Base-by-base conservation (phyloP, 805 yeast species). In the Lachancea quebecensis region DNA sequence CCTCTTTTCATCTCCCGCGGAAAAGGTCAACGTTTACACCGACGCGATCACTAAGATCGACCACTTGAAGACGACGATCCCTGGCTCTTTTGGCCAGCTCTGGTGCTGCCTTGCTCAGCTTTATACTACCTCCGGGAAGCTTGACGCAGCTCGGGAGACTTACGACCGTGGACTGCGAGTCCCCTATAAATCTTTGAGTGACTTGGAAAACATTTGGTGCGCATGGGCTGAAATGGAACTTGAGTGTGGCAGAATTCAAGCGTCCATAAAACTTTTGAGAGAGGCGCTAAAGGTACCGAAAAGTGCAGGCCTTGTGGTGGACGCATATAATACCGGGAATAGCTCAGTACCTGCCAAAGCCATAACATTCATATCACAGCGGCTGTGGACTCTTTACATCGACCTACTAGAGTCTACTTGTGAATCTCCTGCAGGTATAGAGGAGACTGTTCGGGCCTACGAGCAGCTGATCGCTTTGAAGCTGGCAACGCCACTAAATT, bases 201-300 rank as follows among this genome's bases (percentile, higher is more conserved):
- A 88, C 48, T 64, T 88, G 16, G 85, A 81, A 2, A 74, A 73
- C 2, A 61, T 90, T 6, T 85, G 88, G 75, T 66, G 77, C n/a
- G 74, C 72, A 14, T 90, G 96, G 96, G 71, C 83, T 5, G 84
- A 84, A 46, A 65, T 78, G 63, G 83, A 82, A 48, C 55, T 85
- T 28, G 66, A 73, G 18, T 63, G 67, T 14, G 76, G 70, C 17
- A 71, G 79, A 42, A 60, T 78, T 16, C 75, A 71, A 1, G 62
- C 60, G 15, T 77, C 76, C 2, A 55, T 68, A 25, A 61, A 57
- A 33, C 66, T 77, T 11, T 53, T 76, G 48, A 64, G 67, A 35
- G 59, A 54, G 10, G 78, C 79, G 1, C 62, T 77, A 3, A 51
- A 52, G 10, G 65, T 71, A 2, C 73, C 78, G 0, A 60, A 63